These are phyloP conservation scores for Przewalskia tangutica DNA, from an alignment of 257 asterid species.

Conservation along the genomic window DNA sequence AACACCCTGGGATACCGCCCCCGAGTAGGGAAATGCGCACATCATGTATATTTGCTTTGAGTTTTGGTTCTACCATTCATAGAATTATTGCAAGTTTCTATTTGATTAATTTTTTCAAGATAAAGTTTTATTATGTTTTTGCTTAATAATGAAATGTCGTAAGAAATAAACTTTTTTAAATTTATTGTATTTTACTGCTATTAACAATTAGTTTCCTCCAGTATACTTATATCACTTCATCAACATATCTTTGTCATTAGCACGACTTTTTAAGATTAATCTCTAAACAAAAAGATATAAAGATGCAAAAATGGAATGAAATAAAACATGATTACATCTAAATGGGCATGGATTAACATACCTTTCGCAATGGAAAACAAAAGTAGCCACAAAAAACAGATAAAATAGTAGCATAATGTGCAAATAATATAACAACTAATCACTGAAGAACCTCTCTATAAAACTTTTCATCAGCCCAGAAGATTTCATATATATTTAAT, in stretches of 20 bases:
- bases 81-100: no score
- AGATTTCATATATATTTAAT: background rate
- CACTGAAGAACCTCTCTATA: background rate
- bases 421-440: background rate
- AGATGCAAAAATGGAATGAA: background rate
- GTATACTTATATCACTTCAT: background rate
- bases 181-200: background rate
- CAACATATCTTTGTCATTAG: no score
- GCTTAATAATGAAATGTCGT: background rate
- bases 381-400: background rate
- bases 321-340: background rate
- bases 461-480: background rate
- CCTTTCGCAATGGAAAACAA: background rate
- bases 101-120: no score
- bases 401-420: background rate
- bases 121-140: no score
- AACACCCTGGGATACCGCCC: no score
- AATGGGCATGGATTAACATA: background rate
- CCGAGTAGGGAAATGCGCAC: no score
- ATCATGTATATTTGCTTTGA: no score
- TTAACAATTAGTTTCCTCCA: background rate
- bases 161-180: background rate
- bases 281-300: no score
- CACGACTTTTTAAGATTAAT: no score
- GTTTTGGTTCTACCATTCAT: no score